Evolutionary conservation across 345 rosid genomes (phyloP).

Genomic region (Sisymbrium irio): DNA sequence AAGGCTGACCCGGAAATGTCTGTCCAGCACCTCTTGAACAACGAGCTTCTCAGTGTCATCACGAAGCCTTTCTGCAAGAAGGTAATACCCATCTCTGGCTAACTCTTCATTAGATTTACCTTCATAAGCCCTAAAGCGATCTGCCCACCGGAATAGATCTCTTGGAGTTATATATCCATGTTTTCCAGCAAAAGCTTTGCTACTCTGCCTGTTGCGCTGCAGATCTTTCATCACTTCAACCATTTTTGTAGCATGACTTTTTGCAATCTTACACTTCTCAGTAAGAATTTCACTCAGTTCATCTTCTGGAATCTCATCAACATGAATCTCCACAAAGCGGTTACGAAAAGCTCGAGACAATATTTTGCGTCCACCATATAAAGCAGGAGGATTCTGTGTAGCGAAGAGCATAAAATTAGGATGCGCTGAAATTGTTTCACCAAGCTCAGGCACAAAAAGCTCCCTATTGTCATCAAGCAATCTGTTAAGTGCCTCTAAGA

Average conservation of each 20-base stretch:
- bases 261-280: slow-evolving; percentile 65
- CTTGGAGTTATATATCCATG: slow-evolving; percentile 97
- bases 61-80: slow-evolving; percentile 91
- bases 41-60: slow-evolving; percentile 73
- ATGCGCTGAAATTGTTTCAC: slow-evolving; percentile 76
- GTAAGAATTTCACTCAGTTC: slow-evolving; percentile 72
- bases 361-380: slow-evolving; percentile 95
- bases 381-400: slow-evolving; percentile 92
- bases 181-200: slow-evolving; percentile 98
- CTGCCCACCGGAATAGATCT: slow-evolving; percentile 96
- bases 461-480: slow-evolving; percentile 96
- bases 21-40: slow-evolving; percentile 77
- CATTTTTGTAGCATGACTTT: slow-evolving; percentile 74
- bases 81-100: slow-evolving; percentile 89
- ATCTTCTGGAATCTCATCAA: slow-evolving; percentile 89
- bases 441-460: slow-evolving; percentile 83
- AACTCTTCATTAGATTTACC: slow-evolving; percentile 70
- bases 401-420: slow-evolving; percentile 96
- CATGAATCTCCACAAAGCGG: slow-evolving; percentile 97
- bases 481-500: slow-evolving; percentile 87
- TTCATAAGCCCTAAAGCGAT: slow-evolving; percentile 62
- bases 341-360: slow-evolving; percentile 98
- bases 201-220: slow-evolving; percentile 84
- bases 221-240: slow-evolving; percentile 92
- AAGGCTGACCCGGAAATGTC: slow-evolving; percentile 60